These are phyloP conservation scores for Tremellales sp. DNA, from an alignment of 1,284 basidiomycete genomes.

Conservation along the genomic window DNA sequence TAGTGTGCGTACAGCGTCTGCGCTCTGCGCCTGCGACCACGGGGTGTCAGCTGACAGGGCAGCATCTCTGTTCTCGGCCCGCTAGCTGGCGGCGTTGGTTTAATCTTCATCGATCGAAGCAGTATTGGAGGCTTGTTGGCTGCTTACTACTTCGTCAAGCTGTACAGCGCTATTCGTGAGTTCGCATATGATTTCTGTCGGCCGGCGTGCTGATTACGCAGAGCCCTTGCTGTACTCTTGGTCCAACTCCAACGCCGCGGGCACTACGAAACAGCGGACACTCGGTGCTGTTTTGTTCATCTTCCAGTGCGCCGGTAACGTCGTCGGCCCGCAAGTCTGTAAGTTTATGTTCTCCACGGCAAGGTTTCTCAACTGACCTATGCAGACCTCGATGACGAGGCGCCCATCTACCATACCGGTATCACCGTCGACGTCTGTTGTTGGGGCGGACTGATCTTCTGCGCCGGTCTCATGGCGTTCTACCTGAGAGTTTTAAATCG, in stretches of 20 bases:
- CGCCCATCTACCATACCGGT: constrained; percentile 19
- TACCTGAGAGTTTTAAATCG: constrained; percentile 51
- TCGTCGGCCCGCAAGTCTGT: constrained; percentile 23
- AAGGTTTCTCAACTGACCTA: not conserved
- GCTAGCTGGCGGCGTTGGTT: constrained; percentile 21
- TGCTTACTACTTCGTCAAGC: constrained; percentile 17
- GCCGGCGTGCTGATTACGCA: too few species aligned
- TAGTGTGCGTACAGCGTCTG: too few species aligned
- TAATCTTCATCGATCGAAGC: constrained; percentile 10
- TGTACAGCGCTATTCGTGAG: constrained; percentile 17
- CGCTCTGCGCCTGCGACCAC: too few species aligned
- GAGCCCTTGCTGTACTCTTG: constrained; percentile 26
- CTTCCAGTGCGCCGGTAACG: constrained; percentile 22
- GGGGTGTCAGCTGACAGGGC: too few species aligned
- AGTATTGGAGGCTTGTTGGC: constrained; percentile 12
- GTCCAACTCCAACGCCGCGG: constrained; percentile 28
- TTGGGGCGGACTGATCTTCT: constrained; percentile 12
- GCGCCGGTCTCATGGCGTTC: constrained; percentile 26
- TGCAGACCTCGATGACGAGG: constrained; percentile 13
- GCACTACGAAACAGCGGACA: constrained; percentile 25
- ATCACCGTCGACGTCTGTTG: constrained; percentile 16
- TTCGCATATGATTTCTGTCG: not conserved
- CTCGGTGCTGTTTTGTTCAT: constrained; percentile 23
- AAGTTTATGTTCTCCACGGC: not conserved
- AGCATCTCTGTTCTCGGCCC: constrained; percentile 28